Conservation (phyloP, 805 yeast species). For the Candida andamanensis region DNA sequence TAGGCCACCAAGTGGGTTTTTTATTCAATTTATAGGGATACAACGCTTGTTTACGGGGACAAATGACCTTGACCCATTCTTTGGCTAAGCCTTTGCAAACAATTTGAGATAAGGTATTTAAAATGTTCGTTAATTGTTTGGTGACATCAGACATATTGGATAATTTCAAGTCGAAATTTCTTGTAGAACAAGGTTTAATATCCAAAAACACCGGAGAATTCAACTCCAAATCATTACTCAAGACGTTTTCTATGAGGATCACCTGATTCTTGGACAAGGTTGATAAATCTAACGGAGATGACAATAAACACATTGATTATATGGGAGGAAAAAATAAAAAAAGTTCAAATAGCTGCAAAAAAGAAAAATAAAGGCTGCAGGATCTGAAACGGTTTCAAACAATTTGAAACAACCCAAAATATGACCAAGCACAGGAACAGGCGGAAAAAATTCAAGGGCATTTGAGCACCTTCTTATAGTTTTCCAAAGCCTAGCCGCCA, state of each 20-base stretch:
- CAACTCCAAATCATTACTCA: constrained; percentile 5
- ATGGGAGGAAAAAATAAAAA: too few relatives aligned
- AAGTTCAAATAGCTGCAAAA: too few relatives aligned
- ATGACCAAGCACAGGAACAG: too few relatives aligned
- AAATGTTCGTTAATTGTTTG: constrained; percentile 6
- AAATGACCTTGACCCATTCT: constrained; percentile 60
- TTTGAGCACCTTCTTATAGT: too few relatives aligned
- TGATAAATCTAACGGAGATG: too few relatives aligned
- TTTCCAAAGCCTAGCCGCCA: too few relatives aligned
- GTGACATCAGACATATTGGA: constrained; percentile 1
- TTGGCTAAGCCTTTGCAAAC: constrained; percentile 59
- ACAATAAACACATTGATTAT: too few relatives aligned
- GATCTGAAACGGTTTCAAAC: too few relatives aligned
- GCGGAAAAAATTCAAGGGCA: too few relatives aligned
- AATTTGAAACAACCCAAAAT: too few relatives aligned
- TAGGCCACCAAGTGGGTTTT: constrained; percentile 74
- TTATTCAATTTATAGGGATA: constrained; percentile 52
- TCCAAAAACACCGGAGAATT: constrained; percentile 7
- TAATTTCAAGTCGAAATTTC: constrained; percentile 1
- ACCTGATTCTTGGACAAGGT: too few relatives aligned
- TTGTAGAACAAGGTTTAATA: constrained; percentile 8
- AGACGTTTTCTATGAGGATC: constrained; percentile 6
- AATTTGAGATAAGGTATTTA: constrained; percentile 18
- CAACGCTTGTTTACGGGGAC: constrained; percentile 60
- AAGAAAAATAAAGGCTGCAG: too few relatives aligned